These are phyloP conservation scores for Bryum argenteum DNA, from an alignment of 225 moss, liverwort and hornwort genomes.

Conservation along the genomic window DNA sequence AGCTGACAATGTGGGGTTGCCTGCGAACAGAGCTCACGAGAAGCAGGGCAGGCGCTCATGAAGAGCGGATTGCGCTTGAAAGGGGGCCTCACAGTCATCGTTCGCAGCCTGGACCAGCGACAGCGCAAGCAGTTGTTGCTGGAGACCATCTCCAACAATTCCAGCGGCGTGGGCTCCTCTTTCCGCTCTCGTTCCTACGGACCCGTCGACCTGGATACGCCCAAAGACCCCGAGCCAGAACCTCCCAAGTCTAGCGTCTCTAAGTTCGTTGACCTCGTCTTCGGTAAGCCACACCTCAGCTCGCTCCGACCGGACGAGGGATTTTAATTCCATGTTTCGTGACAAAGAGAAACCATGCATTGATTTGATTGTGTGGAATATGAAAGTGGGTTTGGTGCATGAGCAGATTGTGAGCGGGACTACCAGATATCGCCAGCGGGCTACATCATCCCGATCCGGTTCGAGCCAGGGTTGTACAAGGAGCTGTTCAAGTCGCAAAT, in stretches of 20 bases:
- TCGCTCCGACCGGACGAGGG: no score
- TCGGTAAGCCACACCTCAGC: conserved; percentile 31
- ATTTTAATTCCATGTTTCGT: no score
- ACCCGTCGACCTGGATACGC: conserved; percentile 7
- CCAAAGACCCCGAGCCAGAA: conserved; percentile 27
- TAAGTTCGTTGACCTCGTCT: conserved; percentile 57
- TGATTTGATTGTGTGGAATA: no score
- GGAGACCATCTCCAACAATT: conserved; percentile 36
- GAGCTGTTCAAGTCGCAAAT: conserved; percentile 53
- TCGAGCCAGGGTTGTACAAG: conserved; percentile 58
- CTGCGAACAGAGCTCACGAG: conserved; percentile 43
- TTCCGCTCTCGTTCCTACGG: conserved; percentile 6
- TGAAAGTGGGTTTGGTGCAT: no score
- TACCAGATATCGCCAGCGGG: conserved; percentile 57
- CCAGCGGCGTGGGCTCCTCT: background rate
- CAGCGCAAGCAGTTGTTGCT: conserved; percentile 48
- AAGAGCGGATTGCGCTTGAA: conserved; percentile 55
- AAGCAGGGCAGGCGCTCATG: conserved; percentile 54
- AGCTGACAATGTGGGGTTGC: background rate
- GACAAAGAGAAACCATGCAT: no score
- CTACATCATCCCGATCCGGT: conserved; percentile 49
- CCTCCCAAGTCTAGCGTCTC: conserved; percentile 58
- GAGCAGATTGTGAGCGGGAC: conserved; percentile 53
- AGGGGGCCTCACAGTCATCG: conserved; percentile 38
- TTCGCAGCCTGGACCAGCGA: conserved; percentile 47